Evolutionary conservation across 352 stramenopile genomes (phyloP).

Genomic region (Pythium monospermum): DNA sequence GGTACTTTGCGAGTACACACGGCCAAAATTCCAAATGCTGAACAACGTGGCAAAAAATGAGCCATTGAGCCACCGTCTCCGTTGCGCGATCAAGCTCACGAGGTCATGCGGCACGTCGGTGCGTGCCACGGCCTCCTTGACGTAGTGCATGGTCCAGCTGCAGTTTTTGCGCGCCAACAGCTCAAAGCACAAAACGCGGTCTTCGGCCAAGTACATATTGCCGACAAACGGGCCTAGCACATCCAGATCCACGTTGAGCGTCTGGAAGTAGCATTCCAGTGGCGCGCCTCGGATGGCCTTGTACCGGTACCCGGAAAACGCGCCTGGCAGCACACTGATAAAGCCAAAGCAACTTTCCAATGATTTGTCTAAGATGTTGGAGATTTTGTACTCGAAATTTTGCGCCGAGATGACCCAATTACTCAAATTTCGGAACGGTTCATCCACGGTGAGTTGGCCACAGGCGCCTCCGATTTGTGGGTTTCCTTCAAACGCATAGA

Average conservation of each 20-base stretch:
- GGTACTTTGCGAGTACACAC: slow-evolving; percentile 78
- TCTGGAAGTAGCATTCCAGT: slow-evolving; percentile 84
- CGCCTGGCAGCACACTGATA: slow-evolving; percentile 81
- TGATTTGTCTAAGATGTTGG: slow-evolving; percentile 85
- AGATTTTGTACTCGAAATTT: slow-evolving; percentile 90
- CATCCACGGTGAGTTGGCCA: slow-evolving; percentile 74
- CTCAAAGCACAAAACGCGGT: slow-evolving; percentile 84
- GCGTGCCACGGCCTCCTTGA: slow-evolving; percentile 74
- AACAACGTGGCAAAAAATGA: slow-evolving; percentile 87
- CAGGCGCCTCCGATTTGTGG: slow-evolving; percentile 77
- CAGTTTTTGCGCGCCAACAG: slow-evolving; percentile 76
- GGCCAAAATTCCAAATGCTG: slow-evolving; percentile 80
- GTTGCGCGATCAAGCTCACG: slow-evolving; percentile 78
- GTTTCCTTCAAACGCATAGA: slow-evolving; percentile 75
- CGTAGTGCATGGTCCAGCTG: slow-evolving; percentile 87
- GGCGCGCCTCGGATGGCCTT: slow-evolving; percentile 74
- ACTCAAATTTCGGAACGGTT: slow-evolving; percentile 78
- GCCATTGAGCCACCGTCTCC: slow-evolving; percentile 85
- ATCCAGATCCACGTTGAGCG: slow-evolving; percentile 70
- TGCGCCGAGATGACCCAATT: slow-evolving; percentile 87
- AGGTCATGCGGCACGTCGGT: slow-evolving; percentile 83
- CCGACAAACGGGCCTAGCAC: slow-evolving; percentile 77
- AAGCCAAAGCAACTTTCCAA: slow-evolving; percentile 85
- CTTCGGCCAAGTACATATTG: slow-evolving; percentile 88
- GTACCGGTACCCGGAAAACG: slow-evolving; percentile 83